Evolutionary conservation across 495 filamentous ascomycete species (phyloP).

Genomic region (Ramalina intermedia): DNA sequence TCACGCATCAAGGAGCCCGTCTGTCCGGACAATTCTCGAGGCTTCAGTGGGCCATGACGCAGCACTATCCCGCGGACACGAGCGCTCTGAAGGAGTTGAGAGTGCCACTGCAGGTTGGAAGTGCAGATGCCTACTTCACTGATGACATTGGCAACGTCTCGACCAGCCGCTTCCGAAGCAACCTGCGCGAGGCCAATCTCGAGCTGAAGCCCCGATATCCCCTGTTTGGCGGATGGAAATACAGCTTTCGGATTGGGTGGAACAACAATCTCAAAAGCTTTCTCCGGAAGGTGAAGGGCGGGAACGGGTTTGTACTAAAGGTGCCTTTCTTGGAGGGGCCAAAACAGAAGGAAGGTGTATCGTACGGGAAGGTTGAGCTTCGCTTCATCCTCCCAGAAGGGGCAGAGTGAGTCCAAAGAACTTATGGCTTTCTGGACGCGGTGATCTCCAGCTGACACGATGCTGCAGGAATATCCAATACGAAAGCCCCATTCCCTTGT

Average conservation of each 20-base stretch:
- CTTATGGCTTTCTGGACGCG: not conserved
- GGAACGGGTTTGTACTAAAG: conserved; percentile 67
- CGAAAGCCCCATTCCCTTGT: conserved; percentile 43
- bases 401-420: conserved; percentile 49
- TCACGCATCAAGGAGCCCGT: conserved; percentile 72
- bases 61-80: conserved; percentile 62
- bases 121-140: conserved; percentile 77
- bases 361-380: conserved; percentile 69
- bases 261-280: conserved; percentile 68
- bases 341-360: conserved; percentile 65
- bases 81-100: conserved; percentile 70
- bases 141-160: conserved; percentile 97
- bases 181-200: conserved; percentile 56
- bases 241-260: conserved; percentile 90
- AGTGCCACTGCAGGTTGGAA: conserved; percentile 64
- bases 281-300: conserved; percentile 43
- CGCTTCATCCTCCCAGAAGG: conserved; percentile 84
- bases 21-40: conserved; percentile 76
- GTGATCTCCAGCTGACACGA: conserved; percentile 15
- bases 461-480: conserved; percentile 49
- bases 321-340: conserved; percentile 94
- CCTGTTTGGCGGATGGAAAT: conserved; percentile 94
- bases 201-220: conserved; percentile 90
- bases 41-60: conserved; percentile 61
- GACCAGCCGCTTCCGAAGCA: conserved; percentile 75